Base-by-base conservation (phyloP, 768 basidiomycete species). In the Boletellus sp. region DNA sequence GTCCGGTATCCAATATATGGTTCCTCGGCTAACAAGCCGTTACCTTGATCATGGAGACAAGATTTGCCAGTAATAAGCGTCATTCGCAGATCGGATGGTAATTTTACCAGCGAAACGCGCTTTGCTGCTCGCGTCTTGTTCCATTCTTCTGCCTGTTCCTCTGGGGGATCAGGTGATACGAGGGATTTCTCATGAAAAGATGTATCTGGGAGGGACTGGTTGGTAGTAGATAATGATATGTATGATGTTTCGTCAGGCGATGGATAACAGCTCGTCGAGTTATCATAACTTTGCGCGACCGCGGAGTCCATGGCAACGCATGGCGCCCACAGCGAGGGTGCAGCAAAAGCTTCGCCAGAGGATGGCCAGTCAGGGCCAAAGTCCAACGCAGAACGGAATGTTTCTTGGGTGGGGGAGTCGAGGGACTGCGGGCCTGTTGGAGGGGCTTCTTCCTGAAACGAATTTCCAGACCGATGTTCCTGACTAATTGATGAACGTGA, bases 131-230 rank as follows among this genome's bases (percentile, higher is more conserved):
- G 83, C 2, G 91, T 94, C 65, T 83, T 83, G 68, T 89, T 75
- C 91, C 91, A 94, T 45, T 86, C 85, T 64, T 92, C 90, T n/a
- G 91, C 90, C 66, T 85, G 76, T 64, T 91, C 88, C 39, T 78
- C 76, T 23, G 65, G 64, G 19, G 62, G 70, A 59, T 84, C 81
- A 16, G 65, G 66, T 26, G 71, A 73, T 20, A 73, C 74, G 54
- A 70, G 72, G 57, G 73, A 74, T 44, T 69, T 74, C 56, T 81
- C 78, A 49, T 77, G 79, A 12, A 63, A 50, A n/a, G 56, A 52
- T 37, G 51, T 32, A 19, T 64, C 58, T 35, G 43, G 58, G 12
- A 64, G 55, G 23, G 54, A 55, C 47, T 45, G 63, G 33, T 54
- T 55, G 41, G 47, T 51, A 22, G 35, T 54, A 28, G 56, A 56